Evolutionary conservation across 2,329 filamentous ascomycete genomes (phyloP).

Genomic region (Trichoderma koningii): DNA sequence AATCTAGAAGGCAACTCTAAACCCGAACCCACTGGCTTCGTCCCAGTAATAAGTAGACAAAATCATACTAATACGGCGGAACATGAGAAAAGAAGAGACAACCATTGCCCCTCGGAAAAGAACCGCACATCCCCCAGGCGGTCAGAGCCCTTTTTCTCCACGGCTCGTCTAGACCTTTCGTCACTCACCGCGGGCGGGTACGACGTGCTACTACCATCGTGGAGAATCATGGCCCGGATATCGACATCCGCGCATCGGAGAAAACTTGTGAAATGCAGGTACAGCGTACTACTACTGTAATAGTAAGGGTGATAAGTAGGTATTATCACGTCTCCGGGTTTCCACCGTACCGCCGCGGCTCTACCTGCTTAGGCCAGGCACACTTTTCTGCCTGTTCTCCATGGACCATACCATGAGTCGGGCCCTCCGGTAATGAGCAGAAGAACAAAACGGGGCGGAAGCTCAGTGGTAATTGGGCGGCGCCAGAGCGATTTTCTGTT

Average conservation of each 20-base stretch:
- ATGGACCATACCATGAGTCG: conserved; percentile 8
- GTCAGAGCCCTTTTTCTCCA: conserved; percentile 15
- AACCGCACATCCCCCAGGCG: conserved; percentile 11
- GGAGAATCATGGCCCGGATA: conserved; percentile 22
- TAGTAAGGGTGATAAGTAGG: neutral
- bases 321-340: conserved; percentile 2
- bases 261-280: conserved; percentile 23
- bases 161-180: conserved; percentile 12
- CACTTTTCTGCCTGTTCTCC: conserved; percentile 2
- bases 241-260: conserved; percentile 25
- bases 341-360: too few relatives aligned
- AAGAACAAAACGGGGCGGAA: conserved; percentile 9
- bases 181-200: conserved; percentile 18
- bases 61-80: too few relatives aligned
- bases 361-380: neutral
- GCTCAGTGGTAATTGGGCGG: conserved; percentile 13
- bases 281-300: neutral
- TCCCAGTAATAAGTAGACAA: too few relatives aligned
- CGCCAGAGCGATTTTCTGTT: conserved; percentile 17
- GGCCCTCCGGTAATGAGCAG: conserved; percentile 26
- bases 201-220: conserved; percentile 3
- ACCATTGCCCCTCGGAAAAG: neutral
- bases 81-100: neutral
- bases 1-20: neutral
- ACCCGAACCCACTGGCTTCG: neutral